Evolutionary conservation across 345 rosid genomes (phyloP).

Genomic region (Citrus cavaleriei): DNA sequence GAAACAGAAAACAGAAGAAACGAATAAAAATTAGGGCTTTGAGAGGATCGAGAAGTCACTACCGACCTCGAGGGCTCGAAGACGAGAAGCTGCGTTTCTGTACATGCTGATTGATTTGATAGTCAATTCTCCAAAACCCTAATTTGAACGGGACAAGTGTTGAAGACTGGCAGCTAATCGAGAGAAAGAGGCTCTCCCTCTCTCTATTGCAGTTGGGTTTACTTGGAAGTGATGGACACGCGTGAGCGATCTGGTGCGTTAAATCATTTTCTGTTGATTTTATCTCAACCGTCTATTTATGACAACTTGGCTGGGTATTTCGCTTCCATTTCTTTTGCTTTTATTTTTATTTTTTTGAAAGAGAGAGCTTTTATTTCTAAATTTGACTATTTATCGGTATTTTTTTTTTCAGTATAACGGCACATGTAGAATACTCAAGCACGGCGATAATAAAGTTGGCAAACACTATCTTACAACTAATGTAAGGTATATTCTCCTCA

Average conservation of each 20-base stretch:
- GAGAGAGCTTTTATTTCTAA: too few species aligned
- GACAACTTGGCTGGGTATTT: too few species aligned
- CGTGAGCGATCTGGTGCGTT: not conserved
- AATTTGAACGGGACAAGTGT: not conserved
- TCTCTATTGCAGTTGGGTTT: not conserved
- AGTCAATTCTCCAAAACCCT: constrained; percentile 11
- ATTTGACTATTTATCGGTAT: too few species aligned
- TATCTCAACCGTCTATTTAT: not conserved
- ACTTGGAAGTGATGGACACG: not conserved
- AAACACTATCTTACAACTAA: too few species aligned
- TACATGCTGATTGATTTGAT: constrained; percentile 33
- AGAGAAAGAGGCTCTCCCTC: not conserved
- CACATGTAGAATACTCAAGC: too few species aligned
- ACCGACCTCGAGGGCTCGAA: constrained; percentile 51
- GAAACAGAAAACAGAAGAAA: not conserved
- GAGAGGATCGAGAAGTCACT: not conserved
- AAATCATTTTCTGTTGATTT: not conserved
- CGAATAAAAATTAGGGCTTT: not conserved
- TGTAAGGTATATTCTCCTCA: too few species aligned
- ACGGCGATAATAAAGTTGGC: too few species aligned
- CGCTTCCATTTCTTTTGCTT: too few species aligned
- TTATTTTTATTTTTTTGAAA: too few species aligned
- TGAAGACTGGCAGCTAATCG: not conserved
- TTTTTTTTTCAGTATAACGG: too few species aligned
- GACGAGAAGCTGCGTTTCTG: constrained; percentile 49